Base-by-base conservation (phyloP, 306 rosid species). In the Mucuna pruriens region DNA sequence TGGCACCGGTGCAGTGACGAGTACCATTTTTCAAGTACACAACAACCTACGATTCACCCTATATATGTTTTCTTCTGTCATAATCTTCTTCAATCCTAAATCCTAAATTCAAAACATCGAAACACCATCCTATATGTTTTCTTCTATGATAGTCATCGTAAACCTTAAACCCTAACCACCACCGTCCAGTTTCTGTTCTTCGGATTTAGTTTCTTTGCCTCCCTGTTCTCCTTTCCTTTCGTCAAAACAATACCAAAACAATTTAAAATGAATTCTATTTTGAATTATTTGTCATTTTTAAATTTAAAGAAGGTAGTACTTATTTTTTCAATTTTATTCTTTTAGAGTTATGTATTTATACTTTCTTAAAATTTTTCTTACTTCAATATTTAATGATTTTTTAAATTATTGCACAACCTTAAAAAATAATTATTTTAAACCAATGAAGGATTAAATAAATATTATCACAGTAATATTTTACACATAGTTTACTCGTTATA, bases 11-110 rank as follows among this genome's bases (percentile, higher is more conserved):
- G 75, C 66, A n/a, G 38, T 48, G 10, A 78, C 58, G 60, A 55
- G 22, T 73, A 78, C 79, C 88, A 82, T 82, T 82, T 25, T 39
- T 62, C 48, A 45, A 17, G 29, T 7, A 4, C 36, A 71, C 17
- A 11, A 70, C 65, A 49, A 46, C 82, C 25, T 68, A 34, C 5
- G 34, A 77, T 19, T 71, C 45, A 48, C 42, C 25, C 46, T 34
- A 9, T 10, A 6, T 17, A 39, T 38, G 81, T 25, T 40, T 57
- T 71, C 16, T 48, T 72, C 44, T 45, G 2, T 71, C 40, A 15
- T 61, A 31, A 31, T 16, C 3, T 4, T 62, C 22, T 61, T 49
- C 9, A 7, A 7, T 38, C 8, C 31, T 29, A 3, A 1, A 22
- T 3, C 7, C 36, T 25, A 10, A 58, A 22, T 57, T 5, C 34